Base-by-base conservation (phyloP, 179 eudicot genomes). In the Pouteria campechiana region DNA sequence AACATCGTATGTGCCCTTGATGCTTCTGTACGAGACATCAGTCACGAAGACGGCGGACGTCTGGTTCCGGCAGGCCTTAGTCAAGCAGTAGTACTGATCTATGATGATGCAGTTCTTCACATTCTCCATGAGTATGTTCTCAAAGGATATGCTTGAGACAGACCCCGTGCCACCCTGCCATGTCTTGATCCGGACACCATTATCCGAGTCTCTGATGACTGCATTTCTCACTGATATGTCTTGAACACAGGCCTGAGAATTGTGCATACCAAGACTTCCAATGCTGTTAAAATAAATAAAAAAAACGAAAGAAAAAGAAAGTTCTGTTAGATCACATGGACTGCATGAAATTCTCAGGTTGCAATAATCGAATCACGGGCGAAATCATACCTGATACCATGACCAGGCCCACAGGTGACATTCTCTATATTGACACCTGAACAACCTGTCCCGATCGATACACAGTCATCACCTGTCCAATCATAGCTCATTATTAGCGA, bases 131-230 rank as follows among this genome's bases (percentile, higher is more conserved):
- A 79, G 79, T n/a, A 90, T 75, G 58, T 79, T 78, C 39, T 86
- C 92, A 27, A 90, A 86, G 12, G 73, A 62, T 15, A 90, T 75
- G 52, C 68, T 73, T 0, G 92, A 55, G 0, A 90, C 96, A 2
- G 83, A 65, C 4, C 98, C 98, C 28, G 94, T 60, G 11, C 98
- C 98, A 0, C 98, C 98, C 46, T 90, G 98, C 98, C 98, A 90
- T 31, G 96, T 90, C 78, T 90, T 87, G 78, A 90, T 90, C 43
- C 98, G 40, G 0, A 90, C 57, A 3, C 98, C 98, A 8, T 90
- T 90, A 70, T 90, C 96, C 0, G 98, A 90, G 44, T 90, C 83
- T 46, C 48, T 67, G 27, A 90, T 77, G 18, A 77, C 16, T 0
- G 75, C 75, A 6, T 90, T 85, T 14, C 75, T 70, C 1, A 87